phyloP scores from a whole-genome alignment of 805 yeast species.

The Ogataea philodendri region DNA sequence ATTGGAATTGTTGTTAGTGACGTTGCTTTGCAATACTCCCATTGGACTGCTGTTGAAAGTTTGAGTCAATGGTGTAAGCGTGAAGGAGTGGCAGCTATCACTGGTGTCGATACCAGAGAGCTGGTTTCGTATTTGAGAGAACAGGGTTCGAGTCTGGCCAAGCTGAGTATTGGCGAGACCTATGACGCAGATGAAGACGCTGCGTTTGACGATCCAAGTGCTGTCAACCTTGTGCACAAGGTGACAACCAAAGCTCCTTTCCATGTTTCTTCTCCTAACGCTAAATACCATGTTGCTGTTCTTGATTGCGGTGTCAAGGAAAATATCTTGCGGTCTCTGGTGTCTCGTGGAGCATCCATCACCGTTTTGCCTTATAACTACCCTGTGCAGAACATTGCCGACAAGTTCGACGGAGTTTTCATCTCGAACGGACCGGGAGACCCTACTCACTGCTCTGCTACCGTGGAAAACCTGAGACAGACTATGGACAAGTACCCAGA shows the following conservation, averaged over 20 bases:
- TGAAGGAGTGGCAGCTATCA: constrained; percentile 92
- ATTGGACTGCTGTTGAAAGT: constrained; percentile 98
- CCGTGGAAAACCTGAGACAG: constrained; percentile 69
- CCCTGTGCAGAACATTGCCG: constrained; percentile 87
- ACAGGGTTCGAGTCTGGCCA: constrained; percentile 91
- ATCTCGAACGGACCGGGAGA: constrained; percentile 97
- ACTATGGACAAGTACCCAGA: constrained; percentile 62
- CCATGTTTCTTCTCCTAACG: constrained; percentile 67
- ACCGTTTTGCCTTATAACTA: constrained; percentile 97
- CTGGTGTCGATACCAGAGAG: constrained; percentile 97
- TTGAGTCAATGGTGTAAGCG: constrained; percentile 94
- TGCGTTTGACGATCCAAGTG: constrained; percentile 87
- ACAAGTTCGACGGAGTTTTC: constrained; percentile 91
- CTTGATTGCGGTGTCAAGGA: constrained; percentile 99
- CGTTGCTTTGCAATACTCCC: constrained; percentile 93
- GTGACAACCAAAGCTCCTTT: constrained; percentile 95
- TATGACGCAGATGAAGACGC: constrained; percentile 91
- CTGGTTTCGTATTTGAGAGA: constrained; percentile 91
- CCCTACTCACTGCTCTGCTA: constrained; percentile 84
- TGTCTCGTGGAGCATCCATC: constrained; percentile 90
- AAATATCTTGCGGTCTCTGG: constrained; percentile 91
- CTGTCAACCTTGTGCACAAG: constrained; percentile 84
- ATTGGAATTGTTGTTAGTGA: constrained; percentile 96
- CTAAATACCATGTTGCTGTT: constrained; percentile 79
- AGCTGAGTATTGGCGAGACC: constrained; percentile 85